A percentile compares a stretch with the other conserved stretches of the same genome.
phyloP scores from a whole-genome alignment of 2,329 filamentous ascomycete species.

The Phaeosphaeriaceae sp. region DNA sequence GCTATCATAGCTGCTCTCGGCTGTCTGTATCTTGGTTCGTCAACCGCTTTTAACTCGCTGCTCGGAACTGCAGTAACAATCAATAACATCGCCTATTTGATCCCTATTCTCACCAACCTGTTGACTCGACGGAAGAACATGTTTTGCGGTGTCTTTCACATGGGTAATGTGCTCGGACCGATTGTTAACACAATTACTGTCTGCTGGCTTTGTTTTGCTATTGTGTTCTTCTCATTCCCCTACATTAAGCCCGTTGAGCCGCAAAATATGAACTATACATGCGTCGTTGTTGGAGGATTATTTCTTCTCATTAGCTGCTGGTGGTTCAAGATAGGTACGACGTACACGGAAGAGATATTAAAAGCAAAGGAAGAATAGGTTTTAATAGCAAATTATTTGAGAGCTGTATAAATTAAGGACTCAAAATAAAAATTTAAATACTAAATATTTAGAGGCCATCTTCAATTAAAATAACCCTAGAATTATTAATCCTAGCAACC shows the following conservation, averaged over 20 bases:
- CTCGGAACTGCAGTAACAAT: slow-evolving; percentile 13
- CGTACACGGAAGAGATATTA: background rate
- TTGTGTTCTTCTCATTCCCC: slow-evolving; percentile 14
- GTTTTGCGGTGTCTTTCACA: slow-evolving; percentile 14
- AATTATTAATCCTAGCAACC: no score
- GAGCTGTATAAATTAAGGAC: no score
- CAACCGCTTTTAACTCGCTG: slow-evolving; percentile 15
- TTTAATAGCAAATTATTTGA: no score
- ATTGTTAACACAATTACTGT: slow-evolving; percentile 12
- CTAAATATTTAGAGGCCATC: no score
- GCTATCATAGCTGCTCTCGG: slow-evolving; percentile 11
- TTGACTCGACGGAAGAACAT: slow-evolving; percentile 11
- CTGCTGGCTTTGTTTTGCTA: slow-evolving; percentile 16
- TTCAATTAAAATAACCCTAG: no score
- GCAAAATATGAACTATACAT: slow-evolving; percentile 14
- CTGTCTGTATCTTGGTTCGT: slow-evolving; percentile 13
- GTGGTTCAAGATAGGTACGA: slow-evolving; percentile 7
- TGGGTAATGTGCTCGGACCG: slow-evolving; percentile 8
- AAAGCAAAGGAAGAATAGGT: no score
- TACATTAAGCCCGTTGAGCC: slow-evolving; percentile 9
- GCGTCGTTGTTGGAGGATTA: slow-evolving; percentile 11
- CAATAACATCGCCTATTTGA: slow-evolving; percentile 16
- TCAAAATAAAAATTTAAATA: no score
- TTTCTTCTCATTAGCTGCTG: slow-evolving; percentile 9
- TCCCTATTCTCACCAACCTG: slow-evolving; percentile 14